Evolutionary conservation across 2,329 filamentous ascomycete genomes (phyloP), one percentile per base, ranked within the genome.

Genomic region (Tolypocladium endophyticum): DNA sequence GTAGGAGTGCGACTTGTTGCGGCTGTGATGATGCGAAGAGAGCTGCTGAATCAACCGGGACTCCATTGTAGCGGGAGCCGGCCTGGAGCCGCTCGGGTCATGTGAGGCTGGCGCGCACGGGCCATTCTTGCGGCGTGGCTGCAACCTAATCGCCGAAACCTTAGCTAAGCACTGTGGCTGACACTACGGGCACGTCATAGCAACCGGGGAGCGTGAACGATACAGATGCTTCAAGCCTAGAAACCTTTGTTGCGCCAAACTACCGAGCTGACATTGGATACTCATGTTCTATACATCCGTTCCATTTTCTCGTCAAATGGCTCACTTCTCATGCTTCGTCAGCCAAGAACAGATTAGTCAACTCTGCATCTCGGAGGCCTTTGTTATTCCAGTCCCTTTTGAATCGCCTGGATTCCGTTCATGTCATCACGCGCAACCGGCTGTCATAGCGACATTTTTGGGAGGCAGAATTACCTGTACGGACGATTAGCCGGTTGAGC

Each of bases 21-120:
- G 25, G 50, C 25, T 36, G 30, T 57, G 43, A 41, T 55, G 59
- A 55, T 56, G 53, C 55, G 45, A 55, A 43, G 43, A 55, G 30
- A 9, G 36, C 38, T 50, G 36, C 53, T 43, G 30, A 35, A 53
- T 35, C 28, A 53, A 2, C 50, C 50, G 2, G 14, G 50, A 54
- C 9, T 39, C 54, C 16, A 55, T 50, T 52, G 43, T 50, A 53
- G 50, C 60, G 33, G 23, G 36, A 18, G 60, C 57, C 38, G 50
- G 56, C 36, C 59, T 57, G 61, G 60, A 61, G 61, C 64, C 59
- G 61, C 61, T 61, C 53, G 61, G 68, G 68, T 73, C 71, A 72
- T 71, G 68, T 72, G 70, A 72, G 65, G 59, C 43, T 55, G 36
- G 38, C 3, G 62, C 59, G 71, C 69, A 71, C 66, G 64, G 65